These are phyloP conservation scores for Pistacia vera DNA, from an alignment of 345 rosid genomes.

Conservation along the genomic window DNA sequence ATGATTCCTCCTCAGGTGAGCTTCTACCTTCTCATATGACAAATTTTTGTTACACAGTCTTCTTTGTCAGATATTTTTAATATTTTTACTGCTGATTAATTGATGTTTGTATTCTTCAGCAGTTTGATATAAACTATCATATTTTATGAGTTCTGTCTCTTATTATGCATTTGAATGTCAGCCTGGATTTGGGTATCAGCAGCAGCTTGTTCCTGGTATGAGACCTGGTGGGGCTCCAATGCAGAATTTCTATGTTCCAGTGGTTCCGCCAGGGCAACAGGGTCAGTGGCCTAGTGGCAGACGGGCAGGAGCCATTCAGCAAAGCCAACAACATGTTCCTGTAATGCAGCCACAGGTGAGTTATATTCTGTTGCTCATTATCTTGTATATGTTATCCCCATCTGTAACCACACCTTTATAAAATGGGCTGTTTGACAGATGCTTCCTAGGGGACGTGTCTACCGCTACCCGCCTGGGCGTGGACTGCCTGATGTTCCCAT, in stretches of 20 bases:
- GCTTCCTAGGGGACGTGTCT: slow-evolving; percentile 78
- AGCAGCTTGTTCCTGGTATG: slow-evolving; percentile 93
- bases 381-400: neutral
- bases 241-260: slow-evolving; percentile 83
- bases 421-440: slow-evolving; percentile 40
- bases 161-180: slow-evolving; percentile 22
- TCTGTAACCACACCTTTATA: neutral
- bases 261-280: slow-evolving; percentile 93
- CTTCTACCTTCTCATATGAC: neutral
- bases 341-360: slow-evolving; percentile 85
- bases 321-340: slow-evolving; percentile 76
- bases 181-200: slow-evolving; percentile 96
- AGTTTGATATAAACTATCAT: neutral
- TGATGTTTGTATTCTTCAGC: neutral
- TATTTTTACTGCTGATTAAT: neutral
- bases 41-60: neutral
- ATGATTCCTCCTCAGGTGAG: slow-evolving; percentile 83
- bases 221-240: slow-evolving; percentile 77
- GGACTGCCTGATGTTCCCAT: slow-evolving; percentile 75
- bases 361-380: neutral
- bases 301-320: slow-evolving; percentile 66
- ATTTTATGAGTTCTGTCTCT: neutral
- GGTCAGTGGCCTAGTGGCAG: slow-evolving; percentile 86
- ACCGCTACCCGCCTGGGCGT: slow-evolving; percentile 80
- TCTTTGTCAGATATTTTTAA: neutral